Percentiles rank a stretch among this genome's conserved stretches.
Evolutionary conservation across 352 stramenopile species (phyloP).

Genomic region (Globisporangium takayamanum): DNA sequence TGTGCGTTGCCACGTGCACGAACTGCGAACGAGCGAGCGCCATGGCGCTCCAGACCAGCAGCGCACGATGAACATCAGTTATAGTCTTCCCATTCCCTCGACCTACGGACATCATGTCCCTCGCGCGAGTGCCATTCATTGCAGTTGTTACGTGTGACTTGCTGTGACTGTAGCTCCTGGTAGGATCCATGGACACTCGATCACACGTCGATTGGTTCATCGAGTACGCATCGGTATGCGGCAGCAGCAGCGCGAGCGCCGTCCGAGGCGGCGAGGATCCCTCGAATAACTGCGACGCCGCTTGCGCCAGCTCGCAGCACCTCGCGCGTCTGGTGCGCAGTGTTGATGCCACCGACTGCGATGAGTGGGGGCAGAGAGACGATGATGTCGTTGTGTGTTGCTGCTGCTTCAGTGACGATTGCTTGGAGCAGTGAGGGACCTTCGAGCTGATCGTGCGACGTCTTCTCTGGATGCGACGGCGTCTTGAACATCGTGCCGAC

Average conservation of each 20-base stretch:
- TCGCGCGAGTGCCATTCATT: no score
- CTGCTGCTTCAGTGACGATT: conserved; percentile 11
- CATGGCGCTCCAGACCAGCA: neutral
- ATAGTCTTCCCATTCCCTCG: no score
- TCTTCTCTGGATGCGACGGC: conserved; percentile 42
- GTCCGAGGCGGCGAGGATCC: conserved; percentile 18
- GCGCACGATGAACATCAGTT: neutral
- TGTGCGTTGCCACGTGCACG: no score
- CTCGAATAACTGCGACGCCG: conserved; percentile 39
- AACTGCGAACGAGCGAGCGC: neutral
- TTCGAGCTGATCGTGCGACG: conserved; percentile 17
- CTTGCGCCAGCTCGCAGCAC: conserved; percentile 28
- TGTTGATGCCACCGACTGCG: conserved; percentile 38
- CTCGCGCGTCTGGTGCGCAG: conserved; percentile 14
- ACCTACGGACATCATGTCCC: no score
- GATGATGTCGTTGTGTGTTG: neutral
- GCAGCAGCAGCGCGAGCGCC: conserved; percentile 15
- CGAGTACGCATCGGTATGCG: neutral
- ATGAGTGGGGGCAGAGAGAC: conserved; percentile 17
- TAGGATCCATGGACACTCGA: no score
- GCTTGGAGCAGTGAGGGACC: conserved; percentile 24
- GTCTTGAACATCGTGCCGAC: conserved; percentile 57
- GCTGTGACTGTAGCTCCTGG: no score
- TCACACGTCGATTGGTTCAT: conserved; percentile 5
- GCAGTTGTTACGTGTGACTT: no score